These are phyloP conservation scores for Arxiozyma telluris DNA, from an alignment of 1,139 yeast genomes.

Conservation along the genomic window DNA sequence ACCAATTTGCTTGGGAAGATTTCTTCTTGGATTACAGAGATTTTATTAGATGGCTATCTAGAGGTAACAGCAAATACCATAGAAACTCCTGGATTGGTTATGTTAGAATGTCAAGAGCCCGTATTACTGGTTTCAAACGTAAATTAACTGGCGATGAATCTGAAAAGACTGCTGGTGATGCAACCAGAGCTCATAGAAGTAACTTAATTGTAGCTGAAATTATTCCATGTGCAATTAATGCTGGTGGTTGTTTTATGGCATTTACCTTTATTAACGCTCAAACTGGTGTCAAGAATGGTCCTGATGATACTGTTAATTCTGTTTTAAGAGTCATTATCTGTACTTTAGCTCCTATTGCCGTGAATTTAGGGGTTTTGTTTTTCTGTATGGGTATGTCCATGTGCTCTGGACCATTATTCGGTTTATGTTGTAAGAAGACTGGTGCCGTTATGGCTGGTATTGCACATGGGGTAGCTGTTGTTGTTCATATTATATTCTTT, in stretches of 20 bases:
- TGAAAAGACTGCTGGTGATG: slow-evolving; percentile 92
- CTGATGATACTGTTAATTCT: slow-evolving; percentile 60
- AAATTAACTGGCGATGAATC: slow-evolving; percentile 78
- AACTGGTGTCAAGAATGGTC: slow-evolving; percentile 64
- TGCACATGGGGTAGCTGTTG: slow-evolving; percentile 90
- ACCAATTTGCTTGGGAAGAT: slow-evolving; percentile 98
- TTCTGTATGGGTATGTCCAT: slow-evolving; percentile 74
- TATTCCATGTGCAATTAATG: slow-evolving; percentile 72
- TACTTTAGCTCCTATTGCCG: slow-evolving; percentile 82
- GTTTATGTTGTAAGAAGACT: slow-evolving; percentile 94
- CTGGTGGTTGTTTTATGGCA: slow-evolving; percentile 87
- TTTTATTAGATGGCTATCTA: slow-evolving; percentile 94
- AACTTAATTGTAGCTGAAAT: slow-evolving; percentile 82
- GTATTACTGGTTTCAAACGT: slow-evolving; percentile 97
- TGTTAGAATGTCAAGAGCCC: slow-evolving; percentile 88
- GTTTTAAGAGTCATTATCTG: slow-evolving; percentile 78
- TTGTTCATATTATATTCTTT: slow-evolving; percentile 77
- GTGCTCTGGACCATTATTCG: slow-evolving; percentile 94
- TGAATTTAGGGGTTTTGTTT: slow-evolving; percentile 79
- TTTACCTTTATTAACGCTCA: slow-evolving; percentile 93
- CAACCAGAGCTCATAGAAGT: slow-evolving; percentile 86
- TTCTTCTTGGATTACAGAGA: slow-evolving; percentile 98
- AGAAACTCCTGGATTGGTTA: slow-evolving; percentile 99
- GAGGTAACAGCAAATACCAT: slow-evolving; percentile 99
- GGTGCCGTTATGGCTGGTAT: slow-evolving; percentile 96